Evolutionary conservation across 495 filamentous ascomycete genomes (phyloP), one percentile per base, ranked within the genome.

Genomic region (Annulohypoxylon stygium): DNA sequence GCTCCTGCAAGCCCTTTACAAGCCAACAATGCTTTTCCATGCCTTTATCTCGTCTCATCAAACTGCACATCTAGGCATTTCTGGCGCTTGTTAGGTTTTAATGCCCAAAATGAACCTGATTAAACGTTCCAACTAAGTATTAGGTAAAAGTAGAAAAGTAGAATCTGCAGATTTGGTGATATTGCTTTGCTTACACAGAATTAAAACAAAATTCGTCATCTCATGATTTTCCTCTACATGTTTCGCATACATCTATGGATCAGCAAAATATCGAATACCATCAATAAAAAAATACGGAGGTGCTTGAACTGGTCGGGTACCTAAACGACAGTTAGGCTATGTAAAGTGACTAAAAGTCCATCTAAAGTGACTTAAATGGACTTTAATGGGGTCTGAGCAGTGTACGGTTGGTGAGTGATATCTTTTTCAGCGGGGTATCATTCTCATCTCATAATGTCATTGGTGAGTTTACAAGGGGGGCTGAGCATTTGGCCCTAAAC

Each of bases 401-500:
- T 4, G 47, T 67, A 48, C 47, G 50, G 63, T 68, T 72, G 59
- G 58, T 57, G 53, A 68, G 60, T 69, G 59, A 43, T 50, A 43
- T 16, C 8, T n/a, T 54, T 66, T 62, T 47, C 58, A 43, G 67
- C 63, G 71, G 71, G 58, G 65, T 61, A 47, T 3, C n/a, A 7
- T 61, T 48, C 54, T 34, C 41, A 36, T 69, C 26, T 61, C 53
- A 73, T 34, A 30, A 8, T 65, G 9, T 55, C 43, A 69, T 69
- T 69, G 71, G 71, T 26, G 18, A 18, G 7, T 34, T 51, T 51
- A 43, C 39, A 37, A 50, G 59, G 61, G 68, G 71, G 71, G 71
- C 67, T 70, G 67, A 74, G 71, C 62, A 54, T 69, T 59, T 51
- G 23, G 25, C 26, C 53, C 48, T 39, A 48, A 67, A 74, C 70